Conservation (phyloP, 202 grass and related monocot species). For the Elaeis oleifera region DNA sequence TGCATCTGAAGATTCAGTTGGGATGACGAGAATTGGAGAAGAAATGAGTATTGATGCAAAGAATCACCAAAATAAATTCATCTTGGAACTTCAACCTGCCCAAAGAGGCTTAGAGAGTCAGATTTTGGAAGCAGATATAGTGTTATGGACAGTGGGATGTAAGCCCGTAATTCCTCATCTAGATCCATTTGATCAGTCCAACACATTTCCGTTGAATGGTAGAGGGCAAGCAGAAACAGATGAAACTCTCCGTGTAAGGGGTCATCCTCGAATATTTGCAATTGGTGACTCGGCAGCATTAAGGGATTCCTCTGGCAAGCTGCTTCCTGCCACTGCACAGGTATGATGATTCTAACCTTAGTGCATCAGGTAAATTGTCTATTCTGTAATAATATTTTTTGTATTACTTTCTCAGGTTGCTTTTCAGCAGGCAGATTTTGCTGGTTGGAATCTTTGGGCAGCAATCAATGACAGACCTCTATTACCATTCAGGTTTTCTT, state of each 20-base stretch:
- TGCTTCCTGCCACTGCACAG: constrained; percentile 79
- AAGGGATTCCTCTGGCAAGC: constrained; percentile 68
- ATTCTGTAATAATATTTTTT: not conserved
- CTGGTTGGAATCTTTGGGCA: constrained; percentile 92
- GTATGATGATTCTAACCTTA: constrained; percentile 21
- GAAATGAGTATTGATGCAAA: constrained; percentile 7
- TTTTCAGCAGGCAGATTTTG: constrained; percentile 91
- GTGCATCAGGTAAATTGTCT: not conserved
- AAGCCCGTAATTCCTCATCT: constrained; percentile 63
- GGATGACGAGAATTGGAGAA: constrained; percentile 13
- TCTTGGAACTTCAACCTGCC: constrained; percentile 74
- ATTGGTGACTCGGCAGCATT: constrained; percentile 91
- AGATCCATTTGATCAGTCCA: constrained; percentile 47
- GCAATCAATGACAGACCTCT: constrained; percentile 90
- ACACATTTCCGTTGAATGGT: constrained; percentile 72
- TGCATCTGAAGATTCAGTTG: constrained; percentile 40
- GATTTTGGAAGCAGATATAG: constrained; percentile 62
- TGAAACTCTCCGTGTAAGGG: constrained; percentile 86
- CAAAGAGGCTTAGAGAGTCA: constrained; percentile 64
- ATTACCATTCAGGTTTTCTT: constrained; percentile 65
- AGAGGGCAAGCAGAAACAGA: constrained; percentile 85
- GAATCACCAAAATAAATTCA: constrained; percentile 40
- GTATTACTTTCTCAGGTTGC: constrained; percentile 52
- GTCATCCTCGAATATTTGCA: constrained; percentile 79
- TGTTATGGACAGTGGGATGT: constrained; percentile 91